phyloP scores from a whole-genome alignment of 2,329 filamentous ascomycete species.

The Penicillium freii region DNA sequence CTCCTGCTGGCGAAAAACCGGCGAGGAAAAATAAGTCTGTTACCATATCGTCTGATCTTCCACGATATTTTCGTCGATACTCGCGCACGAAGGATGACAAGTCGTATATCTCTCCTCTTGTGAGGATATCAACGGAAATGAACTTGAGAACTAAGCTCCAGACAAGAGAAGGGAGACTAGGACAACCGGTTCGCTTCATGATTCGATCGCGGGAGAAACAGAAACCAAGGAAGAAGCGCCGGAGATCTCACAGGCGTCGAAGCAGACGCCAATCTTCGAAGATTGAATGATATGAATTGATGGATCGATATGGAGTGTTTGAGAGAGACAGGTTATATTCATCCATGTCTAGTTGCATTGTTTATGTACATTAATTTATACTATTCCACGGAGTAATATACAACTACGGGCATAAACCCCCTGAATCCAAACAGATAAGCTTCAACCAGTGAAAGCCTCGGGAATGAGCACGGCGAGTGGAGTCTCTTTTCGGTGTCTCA shows the following conservation, averaged over 20 bases:
- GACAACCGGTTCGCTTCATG: not conserved
- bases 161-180: not conserved
- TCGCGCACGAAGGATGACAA: not conserved
- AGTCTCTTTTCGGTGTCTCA: not conserved
- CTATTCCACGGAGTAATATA: not conserved
- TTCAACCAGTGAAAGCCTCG: not conserved
- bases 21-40: not conserved
- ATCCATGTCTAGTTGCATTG: not conserved
- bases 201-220: not conserved
- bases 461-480: not conserved
- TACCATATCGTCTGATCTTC: conserved; percentile 4
- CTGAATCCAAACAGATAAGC: not conserved
- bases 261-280: not conserved
- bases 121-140: not conserved
- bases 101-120: not conserved
- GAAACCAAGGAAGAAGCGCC: not conserved
- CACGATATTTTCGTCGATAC: not conserved
- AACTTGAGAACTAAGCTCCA: not conserved
- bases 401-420: not conserved
- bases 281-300: not conserved
- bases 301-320: not conserved
- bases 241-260: not conserved
- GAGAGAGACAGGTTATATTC: not conserved
- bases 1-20: not conserved
- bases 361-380: not conserved